A percentile compares a stretch with the other conserved stretches of the same genome.
Conservation (phyloP, 1,284 basidiomycete species). For the Malassezia equina region DNA sequence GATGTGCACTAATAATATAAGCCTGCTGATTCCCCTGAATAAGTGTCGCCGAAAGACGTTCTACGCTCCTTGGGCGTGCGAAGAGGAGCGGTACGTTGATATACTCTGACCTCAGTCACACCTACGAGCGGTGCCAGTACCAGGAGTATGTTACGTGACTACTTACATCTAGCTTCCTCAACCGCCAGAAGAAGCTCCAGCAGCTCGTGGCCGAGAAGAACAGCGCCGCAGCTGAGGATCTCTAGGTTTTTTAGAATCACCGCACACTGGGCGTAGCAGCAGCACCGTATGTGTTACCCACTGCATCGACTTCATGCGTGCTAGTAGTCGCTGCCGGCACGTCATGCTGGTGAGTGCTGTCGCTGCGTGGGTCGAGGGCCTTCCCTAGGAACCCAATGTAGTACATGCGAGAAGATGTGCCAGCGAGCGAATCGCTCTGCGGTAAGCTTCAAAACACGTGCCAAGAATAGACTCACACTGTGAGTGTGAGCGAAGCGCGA, state of each 20-base stretch:
- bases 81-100: constrained; percentile 57
- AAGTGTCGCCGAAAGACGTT: constrained; percentile 62
- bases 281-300: constrained; percentile 23
- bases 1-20: constrained; percentile 41
- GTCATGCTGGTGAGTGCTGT: constrained; percentile 25
- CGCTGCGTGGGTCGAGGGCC: constrained; percentile 28
- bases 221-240: constrained; percentile 6
- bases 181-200: constrained; percentile 14
- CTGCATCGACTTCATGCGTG: constrained; percentile 28
- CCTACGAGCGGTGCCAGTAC: constrained; percentile 19
- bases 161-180: constrained; percentile 12
- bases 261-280: constrained; percentile 17
- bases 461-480: constrained; percentile 36
- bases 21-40: constrained; percentile 74
- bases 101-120: constrained; percentile 14
- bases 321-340: constrained; percentile 36
- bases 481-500: constrained; percentile 40
- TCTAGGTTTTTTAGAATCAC: neutral
- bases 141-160: constrained; percentile 10
- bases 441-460: constrained; percentile 11
- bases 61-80: constrained; percentile 73
- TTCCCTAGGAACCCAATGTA: constrained; percentile 43
- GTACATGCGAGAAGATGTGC: constrained; percentile 30
- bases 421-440: constrained; percentile 26
- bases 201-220: constrained; percentile 1